Evolutionary conservation across 306 rosid genomes (phyloP).

Genomic region (Glycine soja): DNA sequence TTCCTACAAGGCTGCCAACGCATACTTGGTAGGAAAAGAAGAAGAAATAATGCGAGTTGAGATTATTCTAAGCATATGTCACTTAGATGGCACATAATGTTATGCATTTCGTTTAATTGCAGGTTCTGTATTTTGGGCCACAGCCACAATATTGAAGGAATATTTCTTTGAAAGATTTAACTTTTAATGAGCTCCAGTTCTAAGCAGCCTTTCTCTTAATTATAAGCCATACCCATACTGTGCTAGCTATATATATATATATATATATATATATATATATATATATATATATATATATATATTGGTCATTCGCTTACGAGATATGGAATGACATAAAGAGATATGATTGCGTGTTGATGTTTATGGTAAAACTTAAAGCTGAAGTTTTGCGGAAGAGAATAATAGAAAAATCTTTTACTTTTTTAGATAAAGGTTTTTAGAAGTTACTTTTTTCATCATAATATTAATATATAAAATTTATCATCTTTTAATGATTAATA

Average conservation of each 20-base stretch:
- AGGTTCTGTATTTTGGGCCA: background rate
- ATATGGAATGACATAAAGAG: slow-evolving; percentile 11
- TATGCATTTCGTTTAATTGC: background rate
- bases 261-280: too few species aligned
- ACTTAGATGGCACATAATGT: background rate
- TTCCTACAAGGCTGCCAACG: slow-evolving; percentile 62
- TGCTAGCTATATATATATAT: background rate
- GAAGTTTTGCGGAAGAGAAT: background rate
- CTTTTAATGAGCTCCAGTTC: background rate
- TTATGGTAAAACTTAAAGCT: background rate
- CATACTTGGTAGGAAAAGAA: slow-evolving; percentile 1
- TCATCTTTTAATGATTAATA: too few species aligned
- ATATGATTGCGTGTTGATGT: background rate
- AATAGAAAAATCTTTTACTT: too few species aligned
- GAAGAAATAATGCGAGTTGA: slow-evolving; percentile 18
- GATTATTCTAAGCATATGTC: slow-evolving; percentile 41
- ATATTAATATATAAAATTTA: too few species aligned
- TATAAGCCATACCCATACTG: background rate
- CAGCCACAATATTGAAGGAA: background rate
- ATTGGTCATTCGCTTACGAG: background rate
- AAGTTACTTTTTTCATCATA: too few species aligned
- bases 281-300: too few species aligned
- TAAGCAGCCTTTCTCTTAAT: background rate
- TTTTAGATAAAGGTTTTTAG: background rate
- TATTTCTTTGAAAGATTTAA: background rate